Percentiles rank a stretch among this genome's conserved stretches.
These are phyloP conservation scores for Cairneyella variabilis DNA, from an alignment of 495 filamentous ascomycete species.

Conservation along the genomic window DNA sequence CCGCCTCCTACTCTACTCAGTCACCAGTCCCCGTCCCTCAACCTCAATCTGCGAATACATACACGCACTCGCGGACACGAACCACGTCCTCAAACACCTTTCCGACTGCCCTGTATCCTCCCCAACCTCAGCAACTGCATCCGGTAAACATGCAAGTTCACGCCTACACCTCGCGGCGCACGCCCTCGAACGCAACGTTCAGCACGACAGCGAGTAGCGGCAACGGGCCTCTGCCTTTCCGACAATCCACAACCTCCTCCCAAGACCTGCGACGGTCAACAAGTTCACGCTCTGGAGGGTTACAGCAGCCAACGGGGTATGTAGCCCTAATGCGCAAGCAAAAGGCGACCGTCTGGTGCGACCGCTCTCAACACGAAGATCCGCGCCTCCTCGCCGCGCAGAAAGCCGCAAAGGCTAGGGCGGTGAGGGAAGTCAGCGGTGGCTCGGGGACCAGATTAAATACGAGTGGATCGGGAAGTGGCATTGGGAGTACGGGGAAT, in stretches of 20 bases:
- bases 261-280: conserved; percentile 68
- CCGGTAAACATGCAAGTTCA: conserved; percentile 25
- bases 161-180: conserved; percentile 51
- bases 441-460: conserved; percentile 23
- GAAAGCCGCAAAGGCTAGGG: conserved; percentile 76
- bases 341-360: conserved; percentile 98
- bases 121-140: conserved; percentile 19
- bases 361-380: conserved; percentile 90
- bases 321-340: conserved; percentile 92
- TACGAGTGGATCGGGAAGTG: conserved; percentile 19
- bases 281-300: conserved; percentile 64
- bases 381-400: conserved; percentile 76
- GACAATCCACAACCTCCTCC: conserved; percentile 46
- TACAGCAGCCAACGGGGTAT: conserved; percentile 65
- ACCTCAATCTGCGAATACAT: conserved; percentile 28
- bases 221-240: conserved; percentile 41
- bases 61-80: conserved; percentile 47
- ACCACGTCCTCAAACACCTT: conserved; percentile 59
- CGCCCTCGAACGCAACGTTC: conserved; percentile 70
- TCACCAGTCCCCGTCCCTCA: no score
- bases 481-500: conserved; percentile 33
- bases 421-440: conserved; percentile 74
- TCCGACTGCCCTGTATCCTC: conserved; percentile 33
- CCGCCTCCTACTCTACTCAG: conserved; percentile 18
- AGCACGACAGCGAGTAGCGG: conserved; percentile 59